Evolutionary conservation across 2,329 filamentous ascomycete species (phyloP), one percentile per base, ranked within the genome.

Genomic region (Penicillium rolfsii): DNA sequence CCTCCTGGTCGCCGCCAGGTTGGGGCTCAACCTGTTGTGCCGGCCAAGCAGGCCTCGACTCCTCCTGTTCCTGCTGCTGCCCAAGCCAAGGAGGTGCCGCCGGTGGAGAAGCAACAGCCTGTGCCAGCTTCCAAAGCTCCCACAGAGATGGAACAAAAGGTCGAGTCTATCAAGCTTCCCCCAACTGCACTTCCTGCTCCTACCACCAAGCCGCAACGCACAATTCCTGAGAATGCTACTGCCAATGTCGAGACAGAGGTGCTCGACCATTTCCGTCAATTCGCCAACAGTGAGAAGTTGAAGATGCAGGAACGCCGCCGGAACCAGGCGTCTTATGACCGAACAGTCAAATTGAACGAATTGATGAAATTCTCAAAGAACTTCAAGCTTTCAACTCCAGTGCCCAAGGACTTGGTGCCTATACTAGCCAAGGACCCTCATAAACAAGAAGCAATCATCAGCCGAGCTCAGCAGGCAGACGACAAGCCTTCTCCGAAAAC

Each of bases 381-480:
- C 73, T 99, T 99, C 83, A 98, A 98, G 79, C 85, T 99, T 19
- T 89, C 91, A 53, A 97, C 94, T 2, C 93, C 93, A 5, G 93
- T 99, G 11, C 95, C 95, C 1, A 88, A 86, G 55, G 95, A 99
- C 76, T 80, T 99, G 38, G 93, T 99, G 30, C 89, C 91, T 1
- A 99, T 99, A 67, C 89, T 99, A 62, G 94, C 95, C 60, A 99
- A 98, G 75, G 95, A 99, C 73, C 93, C 93, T n/a, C 85, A 82
- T 49, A 99, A 97, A 80, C 95, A 98, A 77, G 88, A 93, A 71
- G 88, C 93, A 73, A 98, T 99, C 64, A 89, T 97, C 71, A 90
- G 93, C 69, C 96, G 93, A 76, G 92, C 92, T 1, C 87, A 91
- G 62, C 86, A 87, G 71, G 89, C 94, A 2, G 88, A 91, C 59